Percentiles rank a stretch among this genome's conserved stretches.
These are phyloP conservation scores for Isabelozyma gotoi DNA, from an alignment of 805 yeast genomes.

Conservation along the genomic window DNA sequence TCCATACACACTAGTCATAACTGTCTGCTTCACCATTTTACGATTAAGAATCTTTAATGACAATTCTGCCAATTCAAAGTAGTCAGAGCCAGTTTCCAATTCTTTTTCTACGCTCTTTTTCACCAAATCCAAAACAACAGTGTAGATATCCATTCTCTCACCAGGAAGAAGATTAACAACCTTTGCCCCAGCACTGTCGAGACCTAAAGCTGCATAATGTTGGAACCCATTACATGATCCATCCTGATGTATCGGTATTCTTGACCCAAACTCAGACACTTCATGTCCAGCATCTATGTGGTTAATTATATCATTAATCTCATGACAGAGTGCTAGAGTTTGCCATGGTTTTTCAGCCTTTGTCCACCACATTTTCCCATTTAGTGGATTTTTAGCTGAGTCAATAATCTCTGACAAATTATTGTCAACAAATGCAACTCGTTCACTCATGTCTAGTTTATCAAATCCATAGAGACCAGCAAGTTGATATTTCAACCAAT, in stretches of 20 bases:
- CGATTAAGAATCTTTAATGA: slow-evolving; percentile 21
- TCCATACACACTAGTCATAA: slow-evolving; percentile 48
- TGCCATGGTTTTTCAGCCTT: slow-evolving; percentile 42
- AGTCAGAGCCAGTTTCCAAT: slow-evolving; percentile 2
- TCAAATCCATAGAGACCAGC: slow-evolving; percentile 33
- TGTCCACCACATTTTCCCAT: slow-evolving; percentile 33
- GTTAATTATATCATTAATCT: slow-evolving; percentile 19
- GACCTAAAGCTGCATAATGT: slow-evolving; percentile 45
- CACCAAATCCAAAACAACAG: slow-evolving; percentile 28
- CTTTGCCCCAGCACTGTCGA: slow-evolving; percentile 34
- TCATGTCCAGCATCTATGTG: slow-evolving; percentile 14
- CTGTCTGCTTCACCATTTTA: slow-evolving; percentile 39
- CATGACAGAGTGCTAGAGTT: slow-evolving; percentile 33
- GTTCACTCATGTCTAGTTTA: slow-evolving; percentile 22
- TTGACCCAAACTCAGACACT: slow-evolving; percentile 18
- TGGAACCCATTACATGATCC: slow-evolving; percentile 49
- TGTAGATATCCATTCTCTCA: slow-evolving; percentile 32
- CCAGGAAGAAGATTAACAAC: slow-evolving; percentile 36
- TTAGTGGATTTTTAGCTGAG: slow-evolving; percentile 28
- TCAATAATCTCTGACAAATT: slow-evolving; percentile 19
- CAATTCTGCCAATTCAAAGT: slow-evolving; percentile 10
- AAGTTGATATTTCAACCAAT: slow-evolving; percentile 40
- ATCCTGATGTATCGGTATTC: slow-evolving; percentile 43
- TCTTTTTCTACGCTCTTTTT: slow-evolving; percentile 7
- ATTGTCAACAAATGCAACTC: slow-evolving; percentile 24